These are phyloP conservation scores for Geotrichum cucujoidarum DNA, from an alignment of 1,139 yeast species.

Conservation along the genomic window DNA sequence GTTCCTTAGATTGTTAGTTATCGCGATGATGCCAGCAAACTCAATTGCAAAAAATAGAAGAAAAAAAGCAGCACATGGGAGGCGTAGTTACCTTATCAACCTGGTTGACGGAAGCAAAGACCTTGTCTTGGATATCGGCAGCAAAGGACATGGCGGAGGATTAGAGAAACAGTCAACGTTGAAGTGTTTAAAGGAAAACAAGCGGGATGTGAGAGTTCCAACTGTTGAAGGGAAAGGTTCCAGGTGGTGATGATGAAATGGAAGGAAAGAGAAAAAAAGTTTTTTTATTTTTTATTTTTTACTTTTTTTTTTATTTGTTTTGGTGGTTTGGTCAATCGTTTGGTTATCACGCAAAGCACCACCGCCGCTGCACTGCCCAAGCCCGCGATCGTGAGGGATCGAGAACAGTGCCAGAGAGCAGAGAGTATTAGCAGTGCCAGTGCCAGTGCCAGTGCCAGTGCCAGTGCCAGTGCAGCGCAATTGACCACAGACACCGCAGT, in stretches of 20 bases:
- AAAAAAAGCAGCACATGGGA: neutral
- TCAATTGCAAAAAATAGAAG: neutral
- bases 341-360: too few relatives aligned
- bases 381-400: too few relatives aligned
- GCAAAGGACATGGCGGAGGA: slow-evolving; percentile 18
- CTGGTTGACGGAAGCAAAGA: slow-evolving; percentile 29
- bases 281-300: neutral
- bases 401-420: too few relatives aligned
- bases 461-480: too few relatives aligned
- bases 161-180: slow-evolving; percentile 2
- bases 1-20: slow-evolving; percentile 28
- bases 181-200: slow-evolving; percentile 6
- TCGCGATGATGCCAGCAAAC: neutral
- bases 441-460: too few relatives aligned
- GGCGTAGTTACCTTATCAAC: slow-evolving; percentile 29
- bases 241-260: neutral
- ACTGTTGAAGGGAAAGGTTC: slow-evolving; percentile 7
- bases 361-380: too few relatives aligned
- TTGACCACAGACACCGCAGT: too few relatives aligned
- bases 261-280: slow-evolving; percentile 4
- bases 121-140: slow-evolving; percentile 29
- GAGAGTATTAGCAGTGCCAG: too few relatives aligned
- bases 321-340: neutral
- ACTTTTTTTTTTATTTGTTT: neutral
- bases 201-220: slow-evolving; percentile 1